phyloP scores from a whole-genome alignment of 345 rosid species.

The Salix viminalis region DNA sequence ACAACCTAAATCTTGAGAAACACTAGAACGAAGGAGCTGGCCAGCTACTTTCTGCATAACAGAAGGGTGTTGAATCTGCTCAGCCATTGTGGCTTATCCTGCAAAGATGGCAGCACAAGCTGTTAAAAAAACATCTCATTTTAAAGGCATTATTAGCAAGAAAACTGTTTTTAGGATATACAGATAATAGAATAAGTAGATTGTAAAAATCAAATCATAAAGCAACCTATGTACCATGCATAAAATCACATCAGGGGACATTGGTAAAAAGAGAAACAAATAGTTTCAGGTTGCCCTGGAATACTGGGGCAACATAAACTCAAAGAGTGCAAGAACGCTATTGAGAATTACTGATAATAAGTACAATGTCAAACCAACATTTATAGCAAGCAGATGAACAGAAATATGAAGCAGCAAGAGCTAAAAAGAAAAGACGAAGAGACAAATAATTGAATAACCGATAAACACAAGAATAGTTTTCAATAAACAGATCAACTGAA shows the following conservation, averaged over 20 bases:
- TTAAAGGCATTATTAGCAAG: not conserved
- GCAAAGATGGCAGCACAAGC: slow-evolving; percentile 3
- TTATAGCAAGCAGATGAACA: not conserved
- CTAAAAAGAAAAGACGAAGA: not conserved
- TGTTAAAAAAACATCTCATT: not conserved
- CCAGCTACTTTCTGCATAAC: slow-evolving; percentile 68
- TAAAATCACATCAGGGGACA: not conserved
- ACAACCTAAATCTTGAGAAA: slow-evolving; percentile 37
- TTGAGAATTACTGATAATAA: not conserved
- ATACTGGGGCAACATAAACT: not conserved
- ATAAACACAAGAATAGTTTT: not conserved
- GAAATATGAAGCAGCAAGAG: not conserved
- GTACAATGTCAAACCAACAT: not conserved
- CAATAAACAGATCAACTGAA: not conserved
- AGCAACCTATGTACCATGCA: not conserved
- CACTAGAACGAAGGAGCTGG: slow-evolving; percentile 45
- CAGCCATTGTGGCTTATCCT: slow-evolving; percentile 61
- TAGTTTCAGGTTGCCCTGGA: not conserved
- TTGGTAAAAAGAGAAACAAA: not conserved
- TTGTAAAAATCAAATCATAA: not conserved
- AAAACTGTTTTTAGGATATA: not conserved
- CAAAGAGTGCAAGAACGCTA: not conserved
- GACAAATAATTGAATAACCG: not conserved
- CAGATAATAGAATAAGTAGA: not conserved
- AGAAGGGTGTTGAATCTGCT: slow-evolving; percentile 66